Conservation (phyloP, 768 basidiomycete species). For the Leccinum aurantiacum region DNA sequence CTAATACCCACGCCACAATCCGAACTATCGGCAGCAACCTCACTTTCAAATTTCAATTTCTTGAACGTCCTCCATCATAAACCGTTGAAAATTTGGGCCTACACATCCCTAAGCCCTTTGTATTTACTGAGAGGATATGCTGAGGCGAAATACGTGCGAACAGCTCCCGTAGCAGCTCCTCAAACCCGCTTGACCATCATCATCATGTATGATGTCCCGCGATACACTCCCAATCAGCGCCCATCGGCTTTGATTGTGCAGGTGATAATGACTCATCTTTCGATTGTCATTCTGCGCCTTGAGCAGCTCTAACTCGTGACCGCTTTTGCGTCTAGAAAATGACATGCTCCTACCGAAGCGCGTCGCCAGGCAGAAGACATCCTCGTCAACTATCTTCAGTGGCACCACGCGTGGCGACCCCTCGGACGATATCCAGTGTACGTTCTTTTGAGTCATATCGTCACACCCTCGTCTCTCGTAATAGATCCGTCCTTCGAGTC, state of each 20-base stretch:
- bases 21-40: no score
- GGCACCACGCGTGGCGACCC: slow-evolving; percentile 36
- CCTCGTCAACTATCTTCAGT: slow-evolving; percentile 54
- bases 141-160: no score
- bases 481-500: slow-evolving; percentile 26
- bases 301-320: neutral
- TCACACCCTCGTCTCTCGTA: neutral
- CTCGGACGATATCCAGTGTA: slow-evolving; percentile 23
- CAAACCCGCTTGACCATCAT: no score
- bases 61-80: no score
- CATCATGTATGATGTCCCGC: no score
- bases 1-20: no score
- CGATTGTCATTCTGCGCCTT: neutral
- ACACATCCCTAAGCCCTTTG: no score
- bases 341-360: slow-evolving; percentile 44
- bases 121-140: no score
- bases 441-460: neutral
- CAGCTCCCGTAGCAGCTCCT: no score
- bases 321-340: slow-evolving; percentile 37
- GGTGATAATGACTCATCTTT: slow-evolving; percentile 32
- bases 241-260: slow-evolving; percentile 54
- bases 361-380: slow-evolving; percentile 59
- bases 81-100: no score
- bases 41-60: no score
- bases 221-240: slow-evolving; percentile 36